phyloP scores from a whole-genome alignment of 768 basidiomycete genomes.

The Russula dissimulans region DNA sequence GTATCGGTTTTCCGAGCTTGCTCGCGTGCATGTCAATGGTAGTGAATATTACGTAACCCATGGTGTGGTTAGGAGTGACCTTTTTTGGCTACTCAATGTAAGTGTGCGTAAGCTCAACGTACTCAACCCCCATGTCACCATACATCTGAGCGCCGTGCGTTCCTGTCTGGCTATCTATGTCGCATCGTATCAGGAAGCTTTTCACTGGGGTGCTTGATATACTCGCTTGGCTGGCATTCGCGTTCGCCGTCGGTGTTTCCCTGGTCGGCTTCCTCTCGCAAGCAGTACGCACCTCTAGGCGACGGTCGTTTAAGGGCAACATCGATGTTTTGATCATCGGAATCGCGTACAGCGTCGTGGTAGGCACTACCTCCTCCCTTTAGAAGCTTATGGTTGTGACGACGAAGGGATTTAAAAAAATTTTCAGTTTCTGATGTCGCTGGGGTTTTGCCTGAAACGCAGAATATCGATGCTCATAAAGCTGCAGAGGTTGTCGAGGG shows the following conservation, averaged over 20 bases:
- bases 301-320: constrained; percentile 47
- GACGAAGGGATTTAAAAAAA: not conserved
- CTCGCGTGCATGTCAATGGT: not conserved
- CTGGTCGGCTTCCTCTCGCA: constrained; percentile 59
- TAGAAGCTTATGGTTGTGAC: not conserved
- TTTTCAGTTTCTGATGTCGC: constrained; percentile 46
- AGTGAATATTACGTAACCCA: not conserved
- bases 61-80: not conserved
- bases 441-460: constrained; percentile 59
- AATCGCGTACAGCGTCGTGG: constrained; percentile 61
- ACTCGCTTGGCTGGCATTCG: constrained; percentile 24
- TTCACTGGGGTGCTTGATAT: constrained; percentile 27
- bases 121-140: not conserved
- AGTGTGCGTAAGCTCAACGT: too few species aligned
- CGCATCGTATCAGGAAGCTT: constrained; percentile 6
- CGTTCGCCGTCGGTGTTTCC: constrained; percentile 47
- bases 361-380: constrained; percentile 27
- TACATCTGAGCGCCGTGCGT: not conserved
- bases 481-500: constrained; percentile 60
- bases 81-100: too few species aligned
- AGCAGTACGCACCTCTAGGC: constrained; percentile 56
- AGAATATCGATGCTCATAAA: constrained; percentile 55
- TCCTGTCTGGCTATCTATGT: not conserved
- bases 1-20: not conserved
- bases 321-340: constrained; percentile 61